Evolutionary conservation across 768 basidiomycete genomes (phyloP).

Genomic region (Pleurotus sapidus): DNA sequence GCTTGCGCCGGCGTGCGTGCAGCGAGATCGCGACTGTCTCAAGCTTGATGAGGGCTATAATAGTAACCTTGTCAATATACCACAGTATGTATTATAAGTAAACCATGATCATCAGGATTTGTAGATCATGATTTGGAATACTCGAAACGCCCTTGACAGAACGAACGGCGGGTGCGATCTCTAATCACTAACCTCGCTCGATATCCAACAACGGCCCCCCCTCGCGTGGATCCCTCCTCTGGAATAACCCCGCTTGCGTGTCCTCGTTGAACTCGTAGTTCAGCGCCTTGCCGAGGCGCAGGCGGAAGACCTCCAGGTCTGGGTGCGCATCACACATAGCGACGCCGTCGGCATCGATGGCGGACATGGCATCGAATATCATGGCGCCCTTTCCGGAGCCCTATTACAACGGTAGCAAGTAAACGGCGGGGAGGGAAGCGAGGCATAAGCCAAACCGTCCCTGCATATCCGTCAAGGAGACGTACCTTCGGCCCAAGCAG

Average conservation of each 20-base stretch:
- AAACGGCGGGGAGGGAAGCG: too few relatives aligned
- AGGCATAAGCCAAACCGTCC: too few relatives aligned
- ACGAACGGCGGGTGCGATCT: too few relatives aligned
- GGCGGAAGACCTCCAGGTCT: constrained; percentile 82
- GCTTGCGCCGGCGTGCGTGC: constrained; percentile 53
- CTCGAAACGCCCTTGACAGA: too few relatives aligned
- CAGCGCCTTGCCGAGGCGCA: constrained; percentile 81
- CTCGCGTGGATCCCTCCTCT: constrained; percentile 80
- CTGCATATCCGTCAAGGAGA: too few relatives aligned
- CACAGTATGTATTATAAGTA: too few relatives aligned
- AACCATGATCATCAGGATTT: too few relatives aligned
- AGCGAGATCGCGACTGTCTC: constrained; percentile 79
- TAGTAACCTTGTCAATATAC: too few relatives aligned
- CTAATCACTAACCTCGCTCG: constrained; percentile 55
- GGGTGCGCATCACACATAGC: constrained; percentile 83
- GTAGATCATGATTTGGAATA: too few relatives aligned
- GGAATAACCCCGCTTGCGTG: constrained; percentile 77
- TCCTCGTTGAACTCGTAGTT: constrained; percentile 88
- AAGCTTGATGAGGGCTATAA: constrained; percentile 73
- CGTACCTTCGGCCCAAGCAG: constrained; percentile 74
- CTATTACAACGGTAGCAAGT: constrained; percentile 32
- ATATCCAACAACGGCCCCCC: constrained; percentile 81
- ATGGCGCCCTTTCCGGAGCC: constrained; percentile 84
- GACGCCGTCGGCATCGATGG: constrained; percentile 65
- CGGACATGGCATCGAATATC: constrained; percentile 80